These are phyloP conservation scores for Juglanconis oblonga DNA, from an alignment of 2,329 filamentous ascomycete species.

Conservation along the genomic window DNA sequence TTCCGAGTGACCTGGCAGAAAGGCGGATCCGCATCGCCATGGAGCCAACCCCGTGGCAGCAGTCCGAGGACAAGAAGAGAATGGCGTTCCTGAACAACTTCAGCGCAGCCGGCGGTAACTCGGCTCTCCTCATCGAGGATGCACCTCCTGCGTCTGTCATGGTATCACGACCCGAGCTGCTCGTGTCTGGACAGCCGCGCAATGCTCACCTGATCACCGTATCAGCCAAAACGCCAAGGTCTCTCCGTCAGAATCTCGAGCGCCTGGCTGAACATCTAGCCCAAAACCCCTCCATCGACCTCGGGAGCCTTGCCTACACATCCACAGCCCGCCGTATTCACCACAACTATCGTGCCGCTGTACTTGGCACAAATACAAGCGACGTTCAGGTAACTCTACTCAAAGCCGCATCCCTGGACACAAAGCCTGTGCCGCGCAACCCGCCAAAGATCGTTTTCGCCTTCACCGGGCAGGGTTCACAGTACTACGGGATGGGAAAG, in stretches of 20 bases:
- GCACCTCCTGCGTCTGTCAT: constrained; percentile 33
- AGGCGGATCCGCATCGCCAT: not conserved
- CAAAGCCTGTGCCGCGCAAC: constrained; percentile 21
- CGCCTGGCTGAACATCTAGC: constrained; percentile 51
- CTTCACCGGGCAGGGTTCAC: constrained; percentile 56
- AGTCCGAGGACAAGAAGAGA: constrained; percentile 22
- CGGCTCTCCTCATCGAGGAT: constrained; percentile 63
- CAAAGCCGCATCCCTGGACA: constrained; percentile 40
- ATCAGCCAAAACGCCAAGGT: constrained; percentile 48
- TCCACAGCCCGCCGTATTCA: constrained; percentile 64
- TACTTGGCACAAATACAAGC: constrained; percentile 36
- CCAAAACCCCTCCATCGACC: constrained; percentile 43
- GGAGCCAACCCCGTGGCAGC: not conserved
- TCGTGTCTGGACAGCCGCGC: constrained; percentile 42
- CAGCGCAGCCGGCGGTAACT: constrained; percentile 69
- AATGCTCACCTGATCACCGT: constrained; percentile 53
- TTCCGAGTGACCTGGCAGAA: constrained; percentile 26
- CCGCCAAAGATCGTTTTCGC: constrained; percentile 48
- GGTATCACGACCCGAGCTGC: constrained; percentile 17
- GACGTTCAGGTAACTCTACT: constrained; percentile 43
- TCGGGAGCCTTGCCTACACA: constrained; percentile 59
- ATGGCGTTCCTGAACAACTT: constrained; percentile 65
- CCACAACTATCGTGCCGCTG: constrained; percentile 52
- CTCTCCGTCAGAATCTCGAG: constrained; percentile 60
- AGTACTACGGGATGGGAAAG: constrained; percentile 48